These are phyloP conservation scores for Phyllachora maydis DNA, from an alignment of 2,329 filamentous ascomycete genomes.

Conservation along the genomic window DNA sequence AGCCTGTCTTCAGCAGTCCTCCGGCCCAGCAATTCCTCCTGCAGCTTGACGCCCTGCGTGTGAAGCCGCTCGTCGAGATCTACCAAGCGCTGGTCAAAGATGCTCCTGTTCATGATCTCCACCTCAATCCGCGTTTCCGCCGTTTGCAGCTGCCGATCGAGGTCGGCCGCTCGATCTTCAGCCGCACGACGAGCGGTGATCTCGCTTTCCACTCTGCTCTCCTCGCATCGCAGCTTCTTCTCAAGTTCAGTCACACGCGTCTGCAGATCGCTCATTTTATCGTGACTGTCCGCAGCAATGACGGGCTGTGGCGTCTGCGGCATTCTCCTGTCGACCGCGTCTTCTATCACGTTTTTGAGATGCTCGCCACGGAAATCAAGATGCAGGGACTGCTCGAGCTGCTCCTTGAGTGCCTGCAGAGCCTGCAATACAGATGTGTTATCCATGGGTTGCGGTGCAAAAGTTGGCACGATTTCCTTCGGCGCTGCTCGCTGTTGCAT, in stretches of 20 bases:
- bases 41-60: constrained; percentile 38
- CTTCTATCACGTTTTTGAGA: constrained; percentile 40
- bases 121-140: constrained; percentile 38
- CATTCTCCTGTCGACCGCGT: constrained; percentile 36
- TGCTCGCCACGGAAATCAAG: constrained; percentile 26
- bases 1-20: constrained; percentile 52
- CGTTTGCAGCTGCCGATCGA: constrained; percentile 30
- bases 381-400: constrained; percentile 22
- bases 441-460: constrained; percentile 10
- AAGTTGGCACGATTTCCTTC: constrained; percentile 9
- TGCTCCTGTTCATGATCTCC: constrained; percentile 38
- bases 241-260: constrained; percentile 38
- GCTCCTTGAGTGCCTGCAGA: constrained; percentile 39
- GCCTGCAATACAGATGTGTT: constrained; percentile 39
- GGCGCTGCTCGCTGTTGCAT: constrained; percentile 24
- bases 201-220: constrained; percentile 26
- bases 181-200: constrained; percentile 23
- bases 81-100: constrained; percentile 37
- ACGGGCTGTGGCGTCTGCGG: constrained; percentile 23
- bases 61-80: constrained; percentile 51
- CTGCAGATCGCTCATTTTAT: constrained; percentile 36
- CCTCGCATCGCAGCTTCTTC: constrained; percentile 26
- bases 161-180: constrained; percentile 30
- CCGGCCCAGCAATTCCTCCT: constrained; percentile 41
- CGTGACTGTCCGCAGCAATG: constrained; percentile 21